Evolutionary conservation across 78 protist species (phyloP), one percentile per base, ranked within the genome.

Genomic region (slime mould (Dictyostelium discoideum)): DNA sequence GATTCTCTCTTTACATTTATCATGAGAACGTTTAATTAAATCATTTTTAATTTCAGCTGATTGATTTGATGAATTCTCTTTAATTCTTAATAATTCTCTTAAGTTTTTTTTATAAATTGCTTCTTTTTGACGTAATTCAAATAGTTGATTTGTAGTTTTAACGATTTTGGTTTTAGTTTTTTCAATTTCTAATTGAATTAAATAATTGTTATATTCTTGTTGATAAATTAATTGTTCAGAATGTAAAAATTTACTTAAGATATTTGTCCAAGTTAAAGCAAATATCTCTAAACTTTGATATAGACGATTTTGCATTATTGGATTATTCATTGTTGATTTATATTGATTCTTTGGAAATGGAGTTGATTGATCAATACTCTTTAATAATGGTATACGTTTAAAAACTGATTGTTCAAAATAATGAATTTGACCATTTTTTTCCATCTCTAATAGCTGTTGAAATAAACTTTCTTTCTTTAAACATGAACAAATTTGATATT

Each of bases 261-360:
- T 74, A 6, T 74, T 74, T 2, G 81, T 74, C 81, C 81, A 74
- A 16, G 81, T 74, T 32, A 74, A 74, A 3, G 81, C 81, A 37
- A 74, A 74, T 6, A 74, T 74, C 7, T 74, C 81, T 18, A 74
- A 74, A 16, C 50, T 37, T 74, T 74, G 81, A 37, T 37, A 74
- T 37, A 74, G 18, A 11, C 81, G 37, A 37, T 74, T 26, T 74
- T 74, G 81, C 81, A 74, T 74, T 14, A 74, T 74, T 14, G 81
- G 48, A 37, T 74, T 74, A 74, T 74, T 74, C 81, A 74, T 74
- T 74, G 81, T 74, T 74, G 81, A 74, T 74, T 74, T 74, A 74
- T 74, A 74, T 74, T 74, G 40, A 37, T 37, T 39, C 22, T 37
- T 74, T 74, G 81, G 22, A 74, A 74, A 74, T 32, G 81, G 81